Evolutionary conservation across 768 basidiomycete genomes (phyloP), one percentile per base, ranked within the genome.

Genomic region (Mycena vitilis): DNA sequence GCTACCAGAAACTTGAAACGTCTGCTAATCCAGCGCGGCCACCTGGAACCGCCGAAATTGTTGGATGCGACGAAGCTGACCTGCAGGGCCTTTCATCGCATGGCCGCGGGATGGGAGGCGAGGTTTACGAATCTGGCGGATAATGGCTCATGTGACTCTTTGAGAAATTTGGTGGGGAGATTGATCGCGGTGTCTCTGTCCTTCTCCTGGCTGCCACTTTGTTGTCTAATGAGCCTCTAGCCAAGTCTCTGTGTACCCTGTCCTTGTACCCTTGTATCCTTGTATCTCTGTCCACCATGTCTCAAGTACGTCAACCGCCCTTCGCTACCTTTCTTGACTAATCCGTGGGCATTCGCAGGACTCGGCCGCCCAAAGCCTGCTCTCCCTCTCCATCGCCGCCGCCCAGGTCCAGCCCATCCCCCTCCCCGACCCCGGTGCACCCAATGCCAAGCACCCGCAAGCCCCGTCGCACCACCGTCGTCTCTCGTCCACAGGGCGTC

Each of bases 301-400:
- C 66, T 34, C 63, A 68, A 63, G 71, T 72, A 66, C 51, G 64
- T 54, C 64, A 37, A 12, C 1, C 23, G 0, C 2, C 23, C 18
- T 8, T 30, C n/a, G 1, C 18, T 23, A 30, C 6, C 13, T 23
- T 59, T 58, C 25, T 65, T 62, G 51, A 63, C 69, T 71, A 60
- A 72, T 72, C 65, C 67, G 67, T 68, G 54, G 49, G 48, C 63
- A 11, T 65, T 49, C 47, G 68, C 45, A 71, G 64, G 71, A 74
- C 48, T 16, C 65, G 23, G 65, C 71, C 47, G 74, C 70, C 12
- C 68, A 71, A 49, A 91, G 90, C 73, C 81, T 93, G 23, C 85
- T 93, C 48, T 92, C 91, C 8, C 80, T 94, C 62, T 92, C 92
- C 68, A 81, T 89, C 45, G 89, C 86, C 10, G 90, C 90, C 11